Base-by-base conservation (phyloP, 2,329 filamentous ascomycete genomes). In the Rutstroemia sp. region DNA sequence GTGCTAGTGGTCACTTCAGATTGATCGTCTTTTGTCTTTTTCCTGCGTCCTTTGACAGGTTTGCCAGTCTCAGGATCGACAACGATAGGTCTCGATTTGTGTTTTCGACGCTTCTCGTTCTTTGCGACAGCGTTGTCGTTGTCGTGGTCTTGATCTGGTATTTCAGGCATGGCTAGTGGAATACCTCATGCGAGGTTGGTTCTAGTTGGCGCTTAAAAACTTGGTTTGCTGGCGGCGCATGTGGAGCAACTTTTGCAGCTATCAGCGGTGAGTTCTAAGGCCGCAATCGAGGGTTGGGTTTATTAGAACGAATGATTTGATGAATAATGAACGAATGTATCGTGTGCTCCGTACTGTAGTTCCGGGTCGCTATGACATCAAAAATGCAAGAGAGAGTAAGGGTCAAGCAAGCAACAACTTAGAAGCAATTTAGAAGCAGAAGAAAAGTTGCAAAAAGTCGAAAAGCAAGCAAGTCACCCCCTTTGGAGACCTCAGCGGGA, bases 11-110 rank as follows among this genome's bases (percentile, higher is more conserved):
- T 56, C 50, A 66, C 62, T 8, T 66, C 65, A 8, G 58, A 60
- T 57, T 57, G 61, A 30, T 50, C 52, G 12, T 48, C 46, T 16
- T 60, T 59, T 39, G 62, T 67, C 41, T 61, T 62, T 27, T 63
- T 63, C 49, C 66, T 59, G 55, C 66, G 67, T 51, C 62, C 64
- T 49, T 64, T 66, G 39, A 69, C 58, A 16, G 58, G 48, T 57
- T 67, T 64, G 10, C 67, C 67, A 18, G 69, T 69, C 53, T 67
- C 66, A 14, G 67, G 63, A 52, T 70, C 65, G 46, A 66, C 64
- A 1, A 60, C 37, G 56, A 67, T 69, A 6, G 66, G 54, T 56
- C 62, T 67, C 44, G 65, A 68, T 56, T 69, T 70, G 57, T 69
- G 65, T 37, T 66, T 64, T 34, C 65, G 65, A 61, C 65, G 66